Conservation (phyloP, 768 basidiomycete genomes). For the Coprinellus micaceus region DNA sequence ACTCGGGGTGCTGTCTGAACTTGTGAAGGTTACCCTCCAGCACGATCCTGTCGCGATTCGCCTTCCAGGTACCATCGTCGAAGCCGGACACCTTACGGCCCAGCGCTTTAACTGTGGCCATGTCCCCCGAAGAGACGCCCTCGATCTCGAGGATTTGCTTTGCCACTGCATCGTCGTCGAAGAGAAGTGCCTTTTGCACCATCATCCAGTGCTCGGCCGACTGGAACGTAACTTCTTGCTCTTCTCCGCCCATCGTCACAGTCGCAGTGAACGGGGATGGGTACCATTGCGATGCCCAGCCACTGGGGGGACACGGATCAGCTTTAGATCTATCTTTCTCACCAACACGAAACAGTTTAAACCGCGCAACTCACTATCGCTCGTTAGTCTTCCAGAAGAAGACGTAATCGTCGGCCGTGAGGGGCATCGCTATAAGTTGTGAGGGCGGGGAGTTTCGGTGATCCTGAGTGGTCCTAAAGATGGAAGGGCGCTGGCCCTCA, state of each 20-base stretch:
- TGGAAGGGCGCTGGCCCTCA: neutral
- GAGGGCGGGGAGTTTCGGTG: neutral
- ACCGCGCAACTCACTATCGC: constrained; percentile 31
- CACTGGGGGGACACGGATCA: constrained; percentile 22
- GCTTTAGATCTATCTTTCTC: too few relatives aligned
- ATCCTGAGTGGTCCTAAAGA: neutral
- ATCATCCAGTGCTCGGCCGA: constrained; percentile 70
- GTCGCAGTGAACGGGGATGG: constrained; percentile 40
- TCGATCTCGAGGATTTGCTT: constrained; percentile 37
- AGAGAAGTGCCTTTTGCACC: constrained; percentile 57
- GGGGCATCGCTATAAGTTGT: constrained; percentile 7
- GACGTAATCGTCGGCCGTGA: constrained; percentile 31
- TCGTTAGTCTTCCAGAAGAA: constrained; percentile 46
- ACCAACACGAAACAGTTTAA: too few relatives aligned
- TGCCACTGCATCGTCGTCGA: constrained; percentile 42
- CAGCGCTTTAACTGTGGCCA: constrained; percentile 48
- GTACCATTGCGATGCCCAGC: constrained; percentile 52
- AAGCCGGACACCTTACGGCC: constrained; percentile 49
- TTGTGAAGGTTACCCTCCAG: constrained; percentile 51
- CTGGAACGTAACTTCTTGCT: constrained; percentile 34
- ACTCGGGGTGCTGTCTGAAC: constrained; percentile 45
- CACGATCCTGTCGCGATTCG: constrained; percentile 46
- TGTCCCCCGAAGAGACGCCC: constrained; percentile 27
- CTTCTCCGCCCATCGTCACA: constrained; percentile 26
- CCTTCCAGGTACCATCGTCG: constrained; percentile 45